Evolutionary conservation across 768 basidiomycete species (phyloP).

Genomic region (Kwoniella mangroviensis): DNA sequence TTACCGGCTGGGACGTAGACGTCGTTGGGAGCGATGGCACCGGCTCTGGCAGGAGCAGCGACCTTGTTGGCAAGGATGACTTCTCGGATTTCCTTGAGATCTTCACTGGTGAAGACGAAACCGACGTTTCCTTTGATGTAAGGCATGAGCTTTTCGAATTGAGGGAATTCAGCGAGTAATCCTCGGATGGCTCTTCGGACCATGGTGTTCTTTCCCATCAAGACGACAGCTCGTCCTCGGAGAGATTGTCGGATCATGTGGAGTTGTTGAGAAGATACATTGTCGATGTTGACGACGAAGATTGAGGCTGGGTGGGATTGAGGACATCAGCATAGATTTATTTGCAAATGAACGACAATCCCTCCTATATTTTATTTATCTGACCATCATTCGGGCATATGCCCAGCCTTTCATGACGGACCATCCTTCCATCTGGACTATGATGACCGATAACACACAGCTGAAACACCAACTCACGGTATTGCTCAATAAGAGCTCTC

Average conservation of each 20-base stretch:
- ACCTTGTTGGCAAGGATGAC: conserved; percentile 96
- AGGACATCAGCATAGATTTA: conserved; percentile 10
- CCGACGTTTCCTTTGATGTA: conserved; percentile 97
- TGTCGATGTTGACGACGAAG: conserved; percentile 99
- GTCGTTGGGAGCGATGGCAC: conserved; percentile 90
- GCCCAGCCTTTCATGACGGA: too few species aligned
- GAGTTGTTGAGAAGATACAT: conserved; percentile 99
- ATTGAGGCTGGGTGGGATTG: conserved; percentile 74
- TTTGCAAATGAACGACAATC: conserved; percentile 6
- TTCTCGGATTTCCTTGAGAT: conserved; percentile 93
- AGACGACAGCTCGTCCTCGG: conserved; percentile 91
- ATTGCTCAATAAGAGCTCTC: conserved; percentile 86
- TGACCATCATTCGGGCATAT: too few species aligned
- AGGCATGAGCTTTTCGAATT: conserved; percentile 95
- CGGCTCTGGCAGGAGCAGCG: conserved; percentile 96
- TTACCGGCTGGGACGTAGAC: conserved; percentile 92
- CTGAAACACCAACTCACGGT: conserved; percentile 65
- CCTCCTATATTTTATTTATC: background rate
- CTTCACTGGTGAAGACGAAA: conserved; percentile 91
- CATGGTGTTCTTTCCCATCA: conserved; percentile 99
- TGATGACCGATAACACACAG: too few species aligned
- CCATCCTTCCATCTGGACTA: too few species aligned
- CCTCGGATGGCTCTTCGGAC: conserved; percentile 95
- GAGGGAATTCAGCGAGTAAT: conserved; percentile 85
- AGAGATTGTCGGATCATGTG: conserved; percentile 80